Conservation (phyloP, 2,329 filamentous ascomycete species). For the Rhynchosporium graminicola region DNA sequence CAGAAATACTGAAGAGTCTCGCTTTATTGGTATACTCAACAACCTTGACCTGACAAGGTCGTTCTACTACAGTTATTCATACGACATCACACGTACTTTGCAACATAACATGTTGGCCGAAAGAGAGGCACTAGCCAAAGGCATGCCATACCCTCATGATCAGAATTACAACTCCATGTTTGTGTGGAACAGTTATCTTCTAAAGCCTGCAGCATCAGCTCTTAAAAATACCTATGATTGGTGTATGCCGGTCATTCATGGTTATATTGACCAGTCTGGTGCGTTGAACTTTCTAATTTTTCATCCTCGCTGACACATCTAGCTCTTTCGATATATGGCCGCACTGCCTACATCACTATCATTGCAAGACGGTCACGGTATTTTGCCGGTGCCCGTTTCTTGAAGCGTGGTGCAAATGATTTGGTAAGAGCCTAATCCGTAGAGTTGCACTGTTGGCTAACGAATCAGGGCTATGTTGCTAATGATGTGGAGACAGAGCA, state of each 20-base stretch:
- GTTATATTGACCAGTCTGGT: slow-evolving; percentile 88
- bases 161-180: slow-evolving; percentile 91
- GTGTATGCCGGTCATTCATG: slow-evolving; percentile 94
- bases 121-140: slow-evolving; percentile 67
- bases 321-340: slow-evolving; percentile 81
- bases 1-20: slow-evolving; percentile 80
- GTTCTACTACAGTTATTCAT: slow-evolving; percentile 98
- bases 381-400: slow-evolving; percentile 90
- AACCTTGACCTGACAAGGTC: slow-evolving; percentile 87
- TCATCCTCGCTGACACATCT: slow-evolving; percentile 22
- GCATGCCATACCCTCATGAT: slow-evolving; percentile 57
- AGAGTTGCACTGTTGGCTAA: slow-evolving; percentile 20
- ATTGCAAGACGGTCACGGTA: slow-evolving; percentile 89
- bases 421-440: slow-evolving; percentile 47
- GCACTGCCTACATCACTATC: slow-evolving; percentile 87
- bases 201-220: slow-evolving; percentile 69
- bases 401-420: slow-evolving; percentile 95
- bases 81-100: slow-evolving; percentile 88
- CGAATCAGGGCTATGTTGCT: slow-evolving; percentile 75
- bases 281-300: slow-evolving; percentile 26
- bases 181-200: slow-evolving; percentile 91
- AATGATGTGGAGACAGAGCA: slow-evolving; percentile 99
- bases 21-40: slow-evolving; percentile 85
- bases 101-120: slow-evolving; percentile 90
- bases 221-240: slow-evolving; percentile 88